Base-by-base conservation (phyloP, 1,284 basidiomycete species). In the Rhodotorula sp. region DNA sequence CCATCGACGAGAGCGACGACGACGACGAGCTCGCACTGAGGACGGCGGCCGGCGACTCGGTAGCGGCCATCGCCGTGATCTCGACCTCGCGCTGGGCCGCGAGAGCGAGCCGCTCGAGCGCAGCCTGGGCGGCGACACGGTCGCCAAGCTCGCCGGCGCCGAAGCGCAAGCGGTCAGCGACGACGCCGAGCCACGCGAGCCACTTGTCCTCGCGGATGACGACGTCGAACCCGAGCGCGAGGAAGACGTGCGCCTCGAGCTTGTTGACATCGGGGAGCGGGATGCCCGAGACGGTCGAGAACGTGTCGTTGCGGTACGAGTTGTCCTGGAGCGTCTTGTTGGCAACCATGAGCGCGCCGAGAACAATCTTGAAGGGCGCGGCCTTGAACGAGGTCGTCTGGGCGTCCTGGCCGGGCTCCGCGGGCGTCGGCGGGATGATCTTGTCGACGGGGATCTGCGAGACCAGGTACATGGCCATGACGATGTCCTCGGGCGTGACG, bases 321-420 rank as follows among this genome's bases (percentile, higher is more conserved):
- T 79, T 79, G 73, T 79, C 78, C 68, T 79, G 77, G 31, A 77
- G 66, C 56, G 68, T 68, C 77, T 79, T 79, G 71, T 79, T 79
- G 59, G 78, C 78, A 39, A 78, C 39, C 62, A 79, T 77, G 56
- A 79, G 72, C 20, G 77, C 72, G 39, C 77, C 78, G 57, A 79
- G 71, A 49, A 79, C 57, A 29, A 78, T 68, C 75, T 79, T 79
- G 76, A 77, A 79, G 39, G 78, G 77, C 23, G 77, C 76, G 7
- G 77, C 70, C 70, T 76, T 76, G 70, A 74, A 66, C 60, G 75
- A 73, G 8, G 68, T 72, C 60, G 72, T 69, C 64, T 70, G 66
- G 12, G 69, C 75, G 48, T 72, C 68, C 60, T 74, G 69, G 15
- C 72, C 74, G 51, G 65, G 67, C 62, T 77, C 76, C 52, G 75